A percentile compares a stretch with the other conserved stretches of the same genome.
Conservation (phyloP, 805 yeast species). For the Kuraishia cidri region DNA sequence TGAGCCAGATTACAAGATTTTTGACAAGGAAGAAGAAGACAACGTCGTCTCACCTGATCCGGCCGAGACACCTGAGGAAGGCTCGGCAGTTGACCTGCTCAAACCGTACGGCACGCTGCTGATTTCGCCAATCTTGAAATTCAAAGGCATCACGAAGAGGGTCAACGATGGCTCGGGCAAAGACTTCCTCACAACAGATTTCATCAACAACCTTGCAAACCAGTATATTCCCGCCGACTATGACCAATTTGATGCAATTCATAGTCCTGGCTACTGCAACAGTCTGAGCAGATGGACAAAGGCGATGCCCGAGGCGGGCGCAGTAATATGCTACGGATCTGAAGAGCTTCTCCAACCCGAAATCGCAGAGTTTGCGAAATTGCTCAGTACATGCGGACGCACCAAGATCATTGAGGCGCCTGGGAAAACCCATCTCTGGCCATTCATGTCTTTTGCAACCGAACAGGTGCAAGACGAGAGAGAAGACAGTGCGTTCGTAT, state of each 20-base stretch:
- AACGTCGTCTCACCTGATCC: no score
- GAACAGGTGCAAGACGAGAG: constrained; percentile 33
- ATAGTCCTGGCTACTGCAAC: constrained; percentile 21
- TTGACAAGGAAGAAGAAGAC: no score
- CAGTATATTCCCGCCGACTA: constrained; percentile 7
- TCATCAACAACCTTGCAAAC: constrained; percentile 8
- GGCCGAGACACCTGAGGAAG: no score
- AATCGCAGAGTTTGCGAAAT: constrained; percentile 20
- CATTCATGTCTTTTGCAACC: constrained; percentile 27
- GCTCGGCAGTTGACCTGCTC: no score
- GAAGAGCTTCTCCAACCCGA: constrained; percentile 30
- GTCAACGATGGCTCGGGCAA: constrained; percentile 2
- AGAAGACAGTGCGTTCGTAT: constrained; percentile 27
- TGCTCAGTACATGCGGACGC: constrained; percentile 16
- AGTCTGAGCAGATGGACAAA: constrained; percentile 25
- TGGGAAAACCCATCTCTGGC: constrained; percentile 39
- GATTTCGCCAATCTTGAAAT: constrained; percentile 18
- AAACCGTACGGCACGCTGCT: constrained; percentile 14
- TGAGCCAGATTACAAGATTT: no score
- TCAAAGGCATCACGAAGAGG: constrained; percentile 6
- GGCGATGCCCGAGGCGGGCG: constrained; percentile 31
- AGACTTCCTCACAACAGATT: constrained; percentile 10
- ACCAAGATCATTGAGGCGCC: constrained; percentile 23
- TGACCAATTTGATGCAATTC: constrained; percentile 12
- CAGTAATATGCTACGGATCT: constrained; percentile 31